These are phyloP conservation scores for Xylaria multiplex DNA, from an alignment of 2,329 filamentous ascomycete genomes.

Conservation along the genomic window DNA sequence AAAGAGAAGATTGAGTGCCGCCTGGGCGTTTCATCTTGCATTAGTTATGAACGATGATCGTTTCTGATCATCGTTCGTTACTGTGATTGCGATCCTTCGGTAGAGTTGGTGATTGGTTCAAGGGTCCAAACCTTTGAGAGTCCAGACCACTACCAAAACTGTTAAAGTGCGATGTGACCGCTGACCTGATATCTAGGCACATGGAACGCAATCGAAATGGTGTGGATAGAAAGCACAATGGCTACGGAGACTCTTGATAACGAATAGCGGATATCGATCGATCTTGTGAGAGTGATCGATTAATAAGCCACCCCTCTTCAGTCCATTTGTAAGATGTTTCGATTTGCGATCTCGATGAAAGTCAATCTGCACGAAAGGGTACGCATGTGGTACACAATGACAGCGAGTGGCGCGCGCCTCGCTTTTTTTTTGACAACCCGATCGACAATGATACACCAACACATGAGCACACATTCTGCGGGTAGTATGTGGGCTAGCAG, in stretches of 20 bases:
- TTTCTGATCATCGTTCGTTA: constrained; percentile 4
- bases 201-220: too few species aligned
- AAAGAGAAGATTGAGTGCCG: constrained; percentile 15
- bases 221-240: neutral
- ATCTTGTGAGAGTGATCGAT: too few species aligned
- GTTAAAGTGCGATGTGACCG: neutral
- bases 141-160: constrained; percentile 1
- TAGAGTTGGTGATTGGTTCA: constrained; percentile 9
- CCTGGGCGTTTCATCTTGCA: constrained; percentile 33
- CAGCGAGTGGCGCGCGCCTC: constrained; percentile 1
- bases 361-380: neutral
- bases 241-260: neutral
- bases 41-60: constrained; percentile 20
- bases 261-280: neutral
- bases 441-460: constrained; percentile 8
- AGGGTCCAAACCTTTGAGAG: constrained; percentile 7
- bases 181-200: neutral
- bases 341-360: constrained; percentile 26
- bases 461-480: neutral
- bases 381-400: neutral
- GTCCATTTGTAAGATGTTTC: neutral
- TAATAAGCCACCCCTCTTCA: neutral
- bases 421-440: constrained; percentile 1
- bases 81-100: constrained; percentile 26
- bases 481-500: neutral